Conservation (phyloP, 1,284 basidiomycete species). For the Cutaneotrichosporon sp. region DNA sequence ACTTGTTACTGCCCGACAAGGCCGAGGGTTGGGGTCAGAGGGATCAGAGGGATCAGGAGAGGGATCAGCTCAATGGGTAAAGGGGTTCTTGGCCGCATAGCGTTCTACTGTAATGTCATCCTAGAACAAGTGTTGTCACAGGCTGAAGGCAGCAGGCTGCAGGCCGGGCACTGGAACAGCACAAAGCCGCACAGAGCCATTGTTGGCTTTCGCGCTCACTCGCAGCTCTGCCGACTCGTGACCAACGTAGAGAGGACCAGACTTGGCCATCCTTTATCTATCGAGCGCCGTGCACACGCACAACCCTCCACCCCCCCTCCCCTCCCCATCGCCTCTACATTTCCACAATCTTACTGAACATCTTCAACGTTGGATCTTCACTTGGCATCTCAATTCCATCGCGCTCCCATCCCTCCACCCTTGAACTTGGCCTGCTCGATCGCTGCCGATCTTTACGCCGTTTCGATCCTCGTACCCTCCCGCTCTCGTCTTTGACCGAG, state of each 20-base stretch:
- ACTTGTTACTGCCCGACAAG: neutral
- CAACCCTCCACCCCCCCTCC: neutral
- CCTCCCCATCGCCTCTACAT: neutral
- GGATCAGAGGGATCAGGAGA: neutral
- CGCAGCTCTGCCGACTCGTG: neutral
- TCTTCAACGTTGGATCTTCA: neutral
- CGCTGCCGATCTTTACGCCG: too few relatives aligned
- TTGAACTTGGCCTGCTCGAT: neutral
- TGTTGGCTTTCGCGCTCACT: neutral
- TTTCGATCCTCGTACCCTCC: too few relatives aligned
- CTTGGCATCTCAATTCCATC: neutral
- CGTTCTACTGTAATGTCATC: neutral
- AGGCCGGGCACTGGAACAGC: neutral
- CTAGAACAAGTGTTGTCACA: neutral
- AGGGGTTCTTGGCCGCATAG: too few relatives aligned
- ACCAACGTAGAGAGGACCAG: neutral
- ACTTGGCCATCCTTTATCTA: neutral
- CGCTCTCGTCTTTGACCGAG: too few relatives aligned
- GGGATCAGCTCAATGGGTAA: too few relatives aligned
- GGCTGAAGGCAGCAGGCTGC: neutral
- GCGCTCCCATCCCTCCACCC: neutral
- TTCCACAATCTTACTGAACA: neutral
- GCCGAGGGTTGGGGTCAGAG: neutral
- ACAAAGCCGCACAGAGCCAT: neutral
- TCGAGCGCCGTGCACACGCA: neutral